phyloP scores from a whole-genome alignment of 192 early-diverging fungal species.

The Coemansia sp. region DNA sequence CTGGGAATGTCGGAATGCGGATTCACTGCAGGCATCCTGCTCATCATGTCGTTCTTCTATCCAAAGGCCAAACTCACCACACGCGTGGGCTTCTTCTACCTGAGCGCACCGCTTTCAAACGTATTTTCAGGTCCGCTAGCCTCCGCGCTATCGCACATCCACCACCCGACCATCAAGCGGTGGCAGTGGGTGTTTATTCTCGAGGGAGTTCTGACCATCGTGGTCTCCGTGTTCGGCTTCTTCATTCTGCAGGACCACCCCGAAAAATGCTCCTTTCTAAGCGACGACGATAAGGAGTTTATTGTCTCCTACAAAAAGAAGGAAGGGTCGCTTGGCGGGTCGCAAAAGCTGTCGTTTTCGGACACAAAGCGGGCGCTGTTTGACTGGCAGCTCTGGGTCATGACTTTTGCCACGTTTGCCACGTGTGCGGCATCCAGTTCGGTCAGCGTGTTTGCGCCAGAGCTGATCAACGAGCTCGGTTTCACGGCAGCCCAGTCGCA shows the following conservation, averaged over 20 bases:
- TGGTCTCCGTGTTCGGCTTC: constrained; percentile 33
- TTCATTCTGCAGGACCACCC: constrained; percentile 50
- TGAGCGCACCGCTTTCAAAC: constrained; percentile 46
- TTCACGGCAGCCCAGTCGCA: constrained; percentile 40
- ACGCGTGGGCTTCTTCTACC: constrained; percentile 35
- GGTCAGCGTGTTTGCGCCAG: constrained; percentile 43
- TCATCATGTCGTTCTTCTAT: constrained; percentile 51
- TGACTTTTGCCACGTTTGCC: constrained; percentile 35
- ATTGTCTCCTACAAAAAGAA: constrained; percentile 29
- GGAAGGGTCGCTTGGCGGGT: constrained; percentile 46
- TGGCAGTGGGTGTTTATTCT: constrained; percentile 58
- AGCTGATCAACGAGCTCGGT: constrained; percentile 49
- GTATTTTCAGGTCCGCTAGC: constrained; percentile 48
- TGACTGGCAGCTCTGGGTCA: constrained; percentile 53
- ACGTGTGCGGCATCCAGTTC: constrained; percentile 19
- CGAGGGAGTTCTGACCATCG: constrained; percentile 43
- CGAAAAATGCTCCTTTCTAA: constrained; percentile 43
- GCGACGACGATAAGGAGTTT: constrained; percentile 37
- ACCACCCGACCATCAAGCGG: constrained; percentile 40
- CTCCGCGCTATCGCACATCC: constrained; percentile 45
- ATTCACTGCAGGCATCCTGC: constrained; percentile 38
- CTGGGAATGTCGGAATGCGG: constrained; percentile 52
- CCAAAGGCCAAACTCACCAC: constrained; percentile 31
- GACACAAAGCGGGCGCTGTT: constrained; percentile 20
- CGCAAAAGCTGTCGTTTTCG: constrained; percentile 18